phyloP scores from a whole-genome alignment of 331 rosid genomes.

The Malus hybrid region DNA sequence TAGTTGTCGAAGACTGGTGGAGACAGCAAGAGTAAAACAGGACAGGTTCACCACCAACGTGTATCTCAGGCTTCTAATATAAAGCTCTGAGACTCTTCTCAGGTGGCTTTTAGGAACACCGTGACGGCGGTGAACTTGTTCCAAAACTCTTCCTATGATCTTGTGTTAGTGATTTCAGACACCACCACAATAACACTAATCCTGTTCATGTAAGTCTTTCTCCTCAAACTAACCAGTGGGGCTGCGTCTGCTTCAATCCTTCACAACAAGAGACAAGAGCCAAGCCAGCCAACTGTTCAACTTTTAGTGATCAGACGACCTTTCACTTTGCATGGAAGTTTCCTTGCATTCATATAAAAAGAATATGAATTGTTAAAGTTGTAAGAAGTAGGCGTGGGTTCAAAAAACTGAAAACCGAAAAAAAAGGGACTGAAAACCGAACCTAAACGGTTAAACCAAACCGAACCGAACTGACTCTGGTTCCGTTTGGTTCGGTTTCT shows the following conservation, averaged over 20 bases:
- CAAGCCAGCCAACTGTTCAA: neutral
- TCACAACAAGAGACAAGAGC: neutral
- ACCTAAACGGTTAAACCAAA: too few relatives aligned
- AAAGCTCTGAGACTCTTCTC: neutral
- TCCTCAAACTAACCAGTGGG: neutral
- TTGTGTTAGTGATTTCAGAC: too few relatives aligned
- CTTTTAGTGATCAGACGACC: neutral
- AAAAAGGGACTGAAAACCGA: fast-evolving
- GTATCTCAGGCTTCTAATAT: too few relatives aligned
- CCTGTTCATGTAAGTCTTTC: too few relatives aligned
- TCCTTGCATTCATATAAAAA: neutral
- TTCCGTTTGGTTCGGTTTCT: too few relatives aligned
- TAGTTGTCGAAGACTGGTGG: neutral
- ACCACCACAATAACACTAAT: too few relatives aligned
- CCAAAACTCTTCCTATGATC: too few relatives aligned
- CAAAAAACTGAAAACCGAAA: too few relatives aligned
- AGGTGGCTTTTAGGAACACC: neutral
- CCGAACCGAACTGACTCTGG: too few relatives aligned
- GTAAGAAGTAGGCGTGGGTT: too few relatives aligned
- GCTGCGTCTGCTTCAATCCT: neutral
- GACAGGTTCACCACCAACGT: neutral
- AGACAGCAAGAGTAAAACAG: neutral
- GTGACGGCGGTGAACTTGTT: neutral
- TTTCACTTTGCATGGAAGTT: neutral
- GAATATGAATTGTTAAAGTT: neutral